Evolutionary conservation across 2,329 filamentous ascomycete species (phyloP).

Genomic region (Cytospora paraplurivora): DNA sequence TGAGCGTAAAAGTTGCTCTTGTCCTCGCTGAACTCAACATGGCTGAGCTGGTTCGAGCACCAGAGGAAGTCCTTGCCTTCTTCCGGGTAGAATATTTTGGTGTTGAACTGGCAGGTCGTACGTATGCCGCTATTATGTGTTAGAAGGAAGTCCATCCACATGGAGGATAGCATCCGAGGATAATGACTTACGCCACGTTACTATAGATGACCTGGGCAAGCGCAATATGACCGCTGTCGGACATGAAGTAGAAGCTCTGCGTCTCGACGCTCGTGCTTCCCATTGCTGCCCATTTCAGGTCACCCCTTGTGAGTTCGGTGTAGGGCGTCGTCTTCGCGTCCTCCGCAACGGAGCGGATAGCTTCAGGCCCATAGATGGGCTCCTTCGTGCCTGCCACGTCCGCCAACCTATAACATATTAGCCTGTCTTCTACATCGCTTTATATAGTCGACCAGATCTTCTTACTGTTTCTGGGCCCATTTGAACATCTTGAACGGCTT

Average conservation of each 20-base stretch:
- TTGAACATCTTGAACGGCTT: conserved; percentile 27
- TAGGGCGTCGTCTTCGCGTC: conserved; percentile 78
- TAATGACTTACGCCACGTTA: conserved; percentile 78
- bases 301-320: conserved; percentile 74
- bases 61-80: conserved; percentile 75
- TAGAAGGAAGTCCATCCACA: conserved; percentile 25
- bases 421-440: conserved; percentile 2
- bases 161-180: conserved; percentile 30
- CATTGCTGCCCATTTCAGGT: conserved; percentile 80
- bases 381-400: conserved; percentile 94
- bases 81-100: conserved; percentile 83
- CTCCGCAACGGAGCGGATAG: conserved; percentile 81
- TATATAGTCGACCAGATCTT: not conserved
- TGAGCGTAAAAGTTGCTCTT: conserved; percentile 84
- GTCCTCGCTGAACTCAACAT: conserved; percentile 83
- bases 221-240: conserved; percentile 74
- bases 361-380: conserved; percentile 88
- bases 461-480: conserved; percentile 30
- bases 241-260: conserved; percentile 87
- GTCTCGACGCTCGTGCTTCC: conserved; percentile 91
- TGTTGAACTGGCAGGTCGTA: conserved; percentile 91
- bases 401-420: conserved; percentile 54
- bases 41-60: conserved; percentile 77
- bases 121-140: conserved; percentile 69
- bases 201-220: conserved; percentile 95